Evolutionary conservation across 1,139 yeast species (phyloP).

Genomic region (Yamadazyma taylorii): DNA sequence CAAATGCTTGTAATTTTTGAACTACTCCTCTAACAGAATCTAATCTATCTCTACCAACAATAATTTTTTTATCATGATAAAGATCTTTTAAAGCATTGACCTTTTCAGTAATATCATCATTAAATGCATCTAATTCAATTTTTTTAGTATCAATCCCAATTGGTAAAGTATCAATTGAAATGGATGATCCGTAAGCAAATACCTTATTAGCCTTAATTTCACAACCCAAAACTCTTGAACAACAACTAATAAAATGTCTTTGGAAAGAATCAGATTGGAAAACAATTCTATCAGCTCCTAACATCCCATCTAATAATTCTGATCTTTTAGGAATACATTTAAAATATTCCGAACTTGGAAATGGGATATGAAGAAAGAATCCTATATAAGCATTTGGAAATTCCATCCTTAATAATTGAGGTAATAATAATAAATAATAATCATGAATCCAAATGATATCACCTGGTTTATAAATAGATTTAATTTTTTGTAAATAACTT

Average conservation of each 20-base stretch:
- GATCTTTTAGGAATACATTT: conserved; percentile 82
- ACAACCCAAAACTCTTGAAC: conserved; percentile 78
- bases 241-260: conserved; percentile 86
- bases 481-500: conserved; percentile 79
- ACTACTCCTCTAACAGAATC: conserved; percentile 82
- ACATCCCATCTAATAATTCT: conserved; percentile 81
- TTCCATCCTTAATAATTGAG: conserved; percentile 82
- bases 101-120: conserved; percentile 33
- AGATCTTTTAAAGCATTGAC: conserved; percentile 57
- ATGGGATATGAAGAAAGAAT: conserved; percentile 82
- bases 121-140: conserved; percentile 60
- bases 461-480: conserved; percentile 76
- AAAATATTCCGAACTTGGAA: conserved; percentile 95
- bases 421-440: conserved; percentile 79
- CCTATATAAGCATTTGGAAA: conserved; percentile 82
- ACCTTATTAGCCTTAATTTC: conserved; percentile 60
- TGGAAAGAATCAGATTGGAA: conserved; percentile 87
- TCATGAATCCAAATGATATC: conserved; percentile 96
- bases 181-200: conserved; percentile 73
- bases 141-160: conserved; percentile 79
- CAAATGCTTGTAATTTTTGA: conserved; percentile 80
- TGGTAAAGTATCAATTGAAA: conserved; percentile 74
- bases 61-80: conserved; percentile 72
- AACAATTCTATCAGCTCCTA: conserved; percentile 84
- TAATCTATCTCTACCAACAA: conserved; percentile 80